Conservation (phyloP, 139 green algal genomes). For the Pycnococcus provasolii region DNA sequence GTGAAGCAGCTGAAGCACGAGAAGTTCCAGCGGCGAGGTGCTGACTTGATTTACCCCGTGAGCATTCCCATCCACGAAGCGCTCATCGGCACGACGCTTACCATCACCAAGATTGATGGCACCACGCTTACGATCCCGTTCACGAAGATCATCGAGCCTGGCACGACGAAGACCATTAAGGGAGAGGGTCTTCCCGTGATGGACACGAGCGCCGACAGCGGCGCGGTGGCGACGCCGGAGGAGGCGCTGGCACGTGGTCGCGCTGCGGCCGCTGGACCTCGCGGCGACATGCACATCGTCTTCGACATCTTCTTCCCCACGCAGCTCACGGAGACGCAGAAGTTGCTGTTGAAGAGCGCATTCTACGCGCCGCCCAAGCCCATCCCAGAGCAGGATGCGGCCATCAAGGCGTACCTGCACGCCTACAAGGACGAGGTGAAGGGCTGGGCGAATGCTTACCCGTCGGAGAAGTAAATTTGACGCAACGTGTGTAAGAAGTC, state of each 20-base stretch:
- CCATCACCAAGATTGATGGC: slow-evolving; percentile 52
- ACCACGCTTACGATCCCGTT: slow-evolving; percentile 42
- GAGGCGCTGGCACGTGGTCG: background rate
- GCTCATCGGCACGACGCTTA: slow-evolving; percentile 42
- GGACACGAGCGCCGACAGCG: background rate
- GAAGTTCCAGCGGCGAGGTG: slow-evolving; percentile 41
- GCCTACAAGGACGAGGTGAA: background rate
- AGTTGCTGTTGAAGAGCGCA: slow-evolving; percentile 46
- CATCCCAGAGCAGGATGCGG: slow-evolving; percentile 26
- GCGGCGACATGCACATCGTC: slow-evolving; percentile 47
- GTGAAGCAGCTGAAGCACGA: slow-evolving; percentile 43
- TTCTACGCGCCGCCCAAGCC: slow-evolving; percentile 55
- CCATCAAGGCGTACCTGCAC: background rate
- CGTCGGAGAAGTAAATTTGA: background rate
- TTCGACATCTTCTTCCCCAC: slow-evolving; percentile 60
- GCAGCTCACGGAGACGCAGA: slow-evolving; percentile 49
- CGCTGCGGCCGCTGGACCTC: no score
- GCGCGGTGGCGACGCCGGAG: background rate
- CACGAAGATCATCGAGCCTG: slow-evolving; percentile 46
- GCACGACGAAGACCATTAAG: slow-evolving; percentile 38
- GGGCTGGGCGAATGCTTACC: background rate
- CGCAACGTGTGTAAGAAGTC: background rate
- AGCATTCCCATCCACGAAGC: slow-evolving; percentile 55
- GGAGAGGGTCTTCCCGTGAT: slow-evolving; percentile 30
- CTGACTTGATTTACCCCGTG: slow-evolving; percentile 53